Evolutionary conservation across 2,329 filamentous ascomycete species (phyloP), one percentile per base, ranked within the genome.

Genomic region (Colletotrichum graminicola): DNA sequence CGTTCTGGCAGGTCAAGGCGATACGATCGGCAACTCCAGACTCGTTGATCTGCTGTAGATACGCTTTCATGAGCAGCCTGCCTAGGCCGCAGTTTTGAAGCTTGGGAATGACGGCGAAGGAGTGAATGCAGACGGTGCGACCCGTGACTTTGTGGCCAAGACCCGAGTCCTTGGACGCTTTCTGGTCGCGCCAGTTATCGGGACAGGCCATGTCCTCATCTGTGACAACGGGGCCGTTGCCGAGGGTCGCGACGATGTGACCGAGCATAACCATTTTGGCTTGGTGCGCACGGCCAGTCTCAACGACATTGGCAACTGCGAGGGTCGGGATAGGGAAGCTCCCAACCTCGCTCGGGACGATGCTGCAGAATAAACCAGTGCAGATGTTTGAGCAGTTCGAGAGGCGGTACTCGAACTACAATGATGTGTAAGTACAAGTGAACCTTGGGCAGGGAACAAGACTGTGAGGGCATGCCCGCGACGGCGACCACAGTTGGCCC

Each of bases 191-290:
- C 91, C 92, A 95, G 78, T 92, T 87, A 49, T 84, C 80, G 0
- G 94, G 94, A 52, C 91, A 86, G 29, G 86, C 88, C 93, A 97
- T 97, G 74, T 93, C 90, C 8, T 86, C 85, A 77, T 97, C 94
- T 1, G 90, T 93, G 66, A 97, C 89, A 52, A 89, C 81, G 0
- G 82, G 78, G 62, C 88, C 87, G 47, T 85, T 84, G 47, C 91
- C 92, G 74, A 93, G 91, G 16, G 94, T 95, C 26, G 92, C 88
- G 73, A 97, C 85, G 74, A 95, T 86, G 80, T 97, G 93, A 49
- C 90, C 94, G 59, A 97, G 85, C 32, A 97, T 86, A 55, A 93
- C 86, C 72, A 87, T 85, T 69, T 84, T 80, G 52, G 83, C 85
- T 73, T 88, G 88, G 75, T 90, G 84, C 56, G 84, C 78, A n/a